phyloP scores from a whole-genome alignment of 176 grass and related monocot genomes.

The Carex scoparia region DNA sequence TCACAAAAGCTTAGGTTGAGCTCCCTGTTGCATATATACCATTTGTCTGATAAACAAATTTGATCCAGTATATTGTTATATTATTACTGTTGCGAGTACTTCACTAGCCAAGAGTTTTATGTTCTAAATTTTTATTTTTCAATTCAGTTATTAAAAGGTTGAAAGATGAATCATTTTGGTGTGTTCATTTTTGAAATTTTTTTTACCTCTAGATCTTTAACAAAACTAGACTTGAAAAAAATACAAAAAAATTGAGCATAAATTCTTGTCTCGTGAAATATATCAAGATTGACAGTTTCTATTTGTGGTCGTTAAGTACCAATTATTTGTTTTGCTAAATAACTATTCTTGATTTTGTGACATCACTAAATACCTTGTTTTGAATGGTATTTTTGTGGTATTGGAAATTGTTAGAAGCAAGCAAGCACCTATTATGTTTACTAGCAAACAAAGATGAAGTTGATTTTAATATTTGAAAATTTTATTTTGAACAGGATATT shows the following conservation, averaged over 20 bases:
- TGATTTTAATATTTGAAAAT: not conserved
- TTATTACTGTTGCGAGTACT: not conserved
- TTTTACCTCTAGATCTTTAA: not conserved
- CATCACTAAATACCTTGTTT: not conserved
- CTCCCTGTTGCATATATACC: not conserved
- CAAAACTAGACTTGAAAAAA: not conserved
- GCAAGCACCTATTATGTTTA: not conserved
- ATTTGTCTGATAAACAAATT: not conserved
- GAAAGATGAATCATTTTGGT: not conserved
- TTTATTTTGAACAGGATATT: constrained; percentile 30
- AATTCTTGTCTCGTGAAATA: not conserved
- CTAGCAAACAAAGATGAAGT: not conserved
- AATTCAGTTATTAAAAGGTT: not conserved
- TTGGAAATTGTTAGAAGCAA: not conserved
- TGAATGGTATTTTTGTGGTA: not conserved
- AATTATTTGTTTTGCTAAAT: not conserved
- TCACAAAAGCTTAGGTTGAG: not conserved
- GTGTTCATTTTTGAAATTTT: not conserved
- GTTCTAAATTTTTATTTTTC: not conserved
- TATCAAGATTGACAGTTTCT: not conserved
- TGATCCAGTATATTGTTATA: not conserved
- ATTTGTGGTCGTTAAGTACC: not conserved
- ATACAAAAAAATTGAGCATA: not conserved
- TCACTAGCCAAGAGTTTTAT: not conserved
- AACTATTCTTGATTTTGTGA: not conserved